Conservation (phyloP, 2,329 filamentous ascomycete genomes). For the Ploettnerulaceae sp. region DNA sequence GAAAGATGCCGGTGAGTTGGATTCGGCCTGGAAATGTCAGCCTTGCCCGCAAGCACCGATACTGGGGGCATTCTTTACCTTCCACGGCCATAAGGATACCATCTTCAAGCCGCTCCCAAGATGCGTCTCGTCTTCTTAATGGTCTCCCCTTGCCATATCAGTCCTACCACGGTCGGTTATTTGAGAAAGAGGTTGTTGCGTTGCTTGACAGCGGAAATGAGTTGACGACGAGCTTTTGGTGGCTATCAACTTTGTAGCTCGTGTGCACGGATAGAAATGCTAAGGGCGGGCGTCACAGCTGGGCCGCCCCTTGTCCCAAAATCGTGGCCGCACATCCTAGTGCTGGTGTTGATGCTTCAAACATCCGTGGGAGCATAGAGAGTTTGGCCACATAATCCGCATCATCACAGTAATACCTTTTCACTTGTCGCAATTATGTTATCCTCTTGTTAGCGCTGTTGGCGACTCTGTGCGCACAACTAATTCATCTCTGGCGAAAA, state of each 20-base stretch:
- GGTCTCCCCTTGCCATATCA: neutral
- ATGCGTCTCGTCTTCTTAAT: neutral
- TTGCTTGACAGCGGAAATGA: too few species aligned
- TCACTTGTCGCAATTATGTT: conserved; percentile 8
- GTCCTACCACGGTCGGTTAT: neutral
- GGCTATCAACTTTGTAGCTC: too few species aligned
- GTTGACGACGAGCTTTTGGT: too few species aligned
- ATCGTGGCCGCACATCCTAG: too few species aligned
- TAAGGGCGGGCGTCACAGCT: too few species aligned
- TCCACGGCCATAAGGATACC: conserved; percentile 85
- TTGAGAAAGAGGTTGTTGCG: neutral
- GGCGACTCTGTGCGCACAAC: too few species aligned
- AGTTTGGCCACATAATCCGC: too few species aligned
- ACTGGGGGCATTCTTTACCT: conserved; percentile 45
- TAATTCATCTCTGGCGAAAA: too few species aligned
- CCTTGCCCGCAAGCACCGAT: conserved; percentile 12
- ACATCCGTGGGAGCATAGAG: too few species aligned
- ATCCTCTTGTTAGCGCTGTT: conserved; percentile 3
- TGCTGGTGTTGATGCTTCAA: too few species aligned
- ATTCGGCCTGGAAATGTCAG: conserved; percentile 54
- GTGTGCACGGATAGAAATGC: too few species aligned
- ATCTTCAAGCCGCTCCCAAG: conserved; percentile 44
- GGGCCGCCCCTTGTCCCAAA: too few species aligned
- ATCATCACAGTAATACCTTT: neutral
- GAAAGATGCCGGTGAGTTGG: conserved; percentile 82